Conservation (phyloP, 768 basidiomycete species). For the Trametes villosa region DNA sequence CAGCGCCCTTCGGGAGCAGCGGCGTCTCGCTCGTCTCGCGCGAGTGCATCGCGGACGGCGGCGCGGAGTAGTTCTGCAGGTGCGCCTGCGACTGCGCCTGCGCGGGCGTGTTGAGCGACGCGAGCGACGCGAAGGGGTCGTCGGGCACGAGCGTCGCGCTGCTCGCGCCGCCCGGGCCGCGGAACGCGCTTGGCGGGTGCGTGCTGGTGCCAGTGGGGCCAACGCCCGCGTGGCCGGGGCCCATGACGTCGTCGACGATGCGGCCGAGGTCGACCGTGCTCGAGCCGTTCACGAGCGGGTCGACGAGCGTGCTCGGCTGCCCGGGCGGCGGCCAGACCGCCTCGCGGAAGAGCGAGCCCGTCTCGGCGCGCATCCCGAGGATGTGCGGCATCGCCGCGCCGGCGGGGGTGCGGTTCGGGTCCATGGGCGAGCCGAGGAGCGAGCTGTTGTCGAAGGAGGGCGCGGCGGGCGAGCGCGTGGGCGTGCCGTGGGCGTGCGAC, state of each 20-base stretch:
- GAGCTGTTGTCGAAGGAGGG: constrained; percentile 14
- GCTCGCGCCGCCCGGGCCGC: constrained; percentile 6
- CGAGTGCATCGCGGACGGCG: constrained; percentile 18
- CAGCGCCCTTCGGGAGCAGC: constrained; percentile 1
- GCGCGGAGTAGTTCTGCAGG: too few species aligned
- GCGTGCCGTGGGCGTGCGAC: neutral
- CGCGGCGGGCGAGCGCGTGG: constrained; percentile 9
- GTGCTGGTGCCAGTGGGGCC: neutral
- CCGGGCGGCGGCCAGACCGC: constrained; percentile 36
- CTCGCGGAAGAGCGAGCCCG: constrained; percentile 38
- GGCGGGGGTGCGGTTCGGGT: constrained; percentile 18
- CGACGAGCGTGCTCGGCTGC: constrained; percentile 31
- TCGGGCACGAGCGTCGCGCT: constrained; percentile 8
- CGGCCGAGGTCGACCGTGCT: constrained; percentile 30
- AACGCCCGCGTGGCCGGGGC: constrained; percentile 8
- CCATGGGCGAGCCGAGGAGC: constrained; percentile 16
- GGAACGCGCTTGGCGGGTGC: constrained; percentile 7
- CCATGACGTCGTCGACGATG: constrained; percentile 38
- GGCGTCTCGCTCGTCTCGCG: constrained; percentile 24
- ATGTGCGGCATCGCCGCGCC: constrained; percentile 27
- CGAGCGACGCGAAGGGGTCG: constrained; percentile 20
- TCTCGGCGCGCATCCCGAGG: constrained; percentile 31
- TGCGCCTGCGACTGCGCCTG: neutral
- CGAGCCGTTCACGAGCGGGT: constrained; percentile 30
- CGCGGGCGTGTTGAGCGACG: neutral